Evolutionary conservation across 2,329 filamentous ascomycete genomes (phyloP), one percentile per base, ranked within the genome.

Genomic region (Leptographium radiaticola): DNA sequence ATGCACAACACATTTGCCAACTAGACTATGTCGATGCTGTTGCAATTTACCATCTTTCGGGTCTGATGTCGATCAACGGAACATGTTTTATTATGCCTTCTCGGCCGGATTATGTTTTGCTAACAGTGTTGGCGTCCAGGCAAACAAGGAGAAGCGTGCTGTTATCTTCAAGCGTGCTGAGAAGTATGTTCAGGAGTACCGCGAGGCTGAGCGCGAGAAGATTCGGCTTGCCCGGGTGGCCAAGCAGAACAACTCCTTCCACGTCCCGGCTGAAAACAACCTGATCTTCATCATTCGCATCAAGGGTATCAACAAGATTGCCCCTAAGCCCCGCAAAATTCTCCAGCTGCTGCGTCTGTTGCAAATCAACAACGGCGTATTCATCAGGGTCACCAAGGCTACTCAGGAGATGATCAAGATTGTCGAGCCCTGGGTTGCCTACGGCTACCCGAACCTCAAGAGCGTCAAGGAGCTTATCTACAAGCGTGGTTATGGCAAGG

Each of bases 281-380:
- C 80, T 98, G 69, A 89, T 91, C 78, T 98, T 98, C 74, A 84
- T 98, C 67, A 78, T 97, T 75, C 91, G 93, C 74, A 98, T 98
- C 83, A 98, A 98, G 89, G 93, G 84, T 83, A 97, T 98, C 89
- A 97, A 97, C 88, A 98, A 98, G 87, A 97, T 98, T 68, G 84
- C 94, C 71, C 93, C 93, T 67, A 97, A 98, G 87, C 94, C 94
- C 75, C 90, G 93, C 82, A 98, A 98, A 86, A 97, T 95, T 70
- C 84, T 98, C 67, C 93, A 98, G 79, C 88, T 98, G 59, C 90
- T 98, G 72, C 91, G 93, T 81, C 89, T 98, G 63, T 86, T 98
- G 68, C 93, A 98, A 81, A 98, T 98, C 87, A 98, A 98, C 88
- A 97, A 95, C 75, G 93, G 91, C 75, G 89, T 96, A 75, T 98